phyloP scores from a whole-genome alignment of 2,329 filamentous ascomycete genomes.

The Talaromyces sp. region DNA sequence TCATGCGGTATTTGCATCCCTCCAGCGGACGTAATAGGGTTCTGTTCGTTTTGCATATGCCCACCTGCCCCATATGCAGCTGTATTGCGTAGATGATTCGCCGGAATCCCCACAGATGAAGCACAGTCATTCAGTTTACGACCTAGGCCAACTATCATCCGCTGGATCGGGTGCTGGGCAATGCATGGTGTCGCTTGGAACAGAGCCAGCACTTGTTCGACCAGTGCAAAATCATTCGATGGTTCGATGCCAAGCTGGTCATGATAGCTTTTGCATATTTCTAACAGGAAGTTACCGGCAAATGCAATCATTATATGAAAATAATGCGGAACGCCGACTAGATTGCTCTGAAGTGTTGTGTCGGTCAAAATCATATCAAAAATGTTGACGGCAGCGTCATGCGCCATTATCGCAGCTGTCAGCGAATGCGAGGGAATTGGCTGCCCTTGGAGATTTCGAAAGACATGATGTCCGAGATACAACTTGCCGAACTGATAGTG shows the following conservation, averaged over 20 bases:
- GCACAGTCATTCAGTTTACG: slow-evolving; percentile 6
- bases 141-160: slow-evolving; percentile 2
- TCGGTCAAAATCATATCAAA: slow-evolving; percentile 29
- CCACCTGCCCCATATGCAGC: neutral
- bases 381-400: slow-evolving; percentile 30
- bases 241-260: slow-evolving; percentile 4
- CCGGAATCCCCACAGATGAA: neutral
- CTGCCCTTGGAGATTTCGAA: slow-evolving; percentile 25
- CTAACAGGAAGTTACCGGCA: slow-evolving; percentile 34
- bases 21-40: neutral
- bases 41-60: neutral
- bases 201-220: slow-evolving; percentile 3
- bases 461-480: slow-evolving; percentile 41
- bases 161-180: slow-evolving; percentile 2
- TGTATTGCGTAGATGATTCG: neutral
- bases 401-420: slow-evolving; percentile 11
- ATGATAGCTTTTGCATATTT: slow-evolving; percentile 21
- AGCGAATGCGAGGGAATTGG: slow-evolving; percentile 5
- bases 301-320: slow-evolving; percentile 38
- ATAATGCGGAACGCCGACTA: slow-evolving; percentile 33
- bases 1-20: neutral
- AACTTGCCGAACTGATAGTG: slow-evolving; percentile 45
- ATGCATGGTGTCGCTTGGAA: slow-evolving; percentile 3
- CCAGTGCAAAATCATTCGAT: slow-evolving; percentile 1
- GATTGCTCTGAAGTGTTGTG: slow-evolving; percentile 26